phyloP scores from a whole-genome alignment of 169 alveolate genomes.

The Theileria orientalis region DNA sequence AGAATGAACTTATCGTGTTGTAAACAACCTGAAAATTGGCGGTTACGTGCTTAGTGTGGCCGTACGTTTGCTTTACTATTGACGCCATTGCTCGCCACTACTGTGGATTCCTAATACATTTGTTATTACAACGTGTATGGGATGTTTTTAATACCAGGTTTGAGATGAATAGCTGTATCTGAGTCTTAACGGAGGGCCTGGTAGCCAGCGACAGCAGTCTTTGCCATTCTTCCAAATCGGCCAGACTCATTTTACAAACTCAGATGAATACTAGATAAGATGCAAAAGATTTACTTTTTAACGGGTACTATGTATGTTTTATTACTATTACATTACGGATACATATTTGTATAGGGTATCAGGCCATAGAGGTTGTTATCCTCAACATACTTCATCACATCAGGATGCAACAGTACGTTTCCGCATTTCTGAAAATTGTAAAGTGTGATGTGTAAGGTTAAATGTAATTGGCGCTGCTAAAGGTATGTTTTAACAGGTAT shows the following conservation, averaged over 20 bases:
- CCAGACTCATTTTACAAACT: background rate
- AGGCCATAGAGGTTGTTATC: conserved; percentile 18
- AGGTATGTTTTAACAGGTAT: background rate
- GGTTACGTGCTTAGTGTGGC: background rate
- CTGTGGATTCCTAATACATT: conserved; percentile 9
- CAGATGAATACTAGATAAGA: background rate
- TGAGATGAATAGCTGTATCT: conserved; percentile 5
- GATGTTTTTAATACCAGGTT: conserved; percentile 2
- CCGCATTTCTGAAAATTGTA: conserved; percentile 45
- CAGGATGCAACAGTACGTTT: conserved; percentile 46
- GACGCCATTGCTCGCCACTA: background rate
- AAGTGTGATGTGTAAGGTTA: too few species aligned
- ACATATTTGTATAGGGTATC: background rate
- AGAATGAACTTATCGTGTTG: conserved; percentile 5
- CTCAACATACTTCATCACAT: conserved; percentile 41
- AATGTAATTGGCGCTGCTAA: background rate
- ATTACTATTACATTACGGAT: background rate
- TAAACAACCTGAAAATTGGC: conserved; percentile 3
- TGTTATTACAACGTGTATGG: background rate
- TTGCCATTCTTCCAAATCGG: conserved; percentile 37
- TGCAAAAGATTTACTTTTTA: background rate
- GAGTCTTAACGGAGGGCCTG: conserved; percentile 33
- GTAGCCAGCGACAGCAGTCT: conserved; percentile 15
- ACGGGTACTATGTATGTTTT: conserved; percentile 8
- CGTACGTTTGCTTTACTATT: background rate